Base-by-base conservation (phyloP, 176 grass and related monocot genomes). In the Oryza punctata region DNA sequence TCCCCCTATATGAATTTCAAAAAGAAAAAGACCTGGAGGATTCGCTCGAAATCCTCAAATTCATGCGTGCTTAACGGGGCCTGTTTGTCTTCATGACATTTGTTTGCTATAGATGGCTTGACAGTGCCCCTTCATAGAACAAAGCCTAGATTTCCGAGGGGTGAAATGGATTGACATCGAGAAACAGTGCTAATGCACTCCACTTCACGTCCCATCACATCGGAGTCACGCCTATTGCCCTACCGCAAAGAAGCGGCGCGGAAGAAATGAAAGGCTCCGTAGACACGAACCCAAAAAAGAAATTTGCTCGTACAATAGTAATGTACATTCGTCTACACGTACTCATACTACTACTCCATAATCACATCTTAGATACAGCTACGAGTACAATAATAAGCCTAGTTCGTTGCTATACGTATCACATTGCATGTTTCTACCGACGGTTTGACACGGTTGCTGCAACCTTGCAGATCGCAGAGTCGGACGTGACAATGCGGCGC, bases 271-370 rank as follows among this genome's bases (percentile, higher is more conserved):
- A 76, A 81, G 71, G 23, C 50, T 10, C 11, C 24, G 1, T 10
- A 15, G 40, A 52, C 52, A 32, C 6, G 18, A 65, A 65, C 29
- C 30, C 52, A 29, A 32, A 52, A 81, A 89, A 72, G 81, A 69
- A 64, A 54, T 21, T 54, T 21, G 6, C 14, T 16, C 15, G 16
- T 54, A 21, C 50, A 50, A 6, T 21, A 23, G 29, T 81, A 85
- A 89, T 89, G 57, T 89, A 81, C 82, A 84, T 13, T 24, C 24
- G 44, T 65, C 26, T 63, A 44, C 30, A 46, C 9, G 18, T 81
- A 64, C 61, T 50, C 76, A 80, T 19, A 52, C 15, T 38, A 38
- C 37, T 8, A 0, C 37, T 19, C 45, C 45, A 70, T 60, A 60
- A 74, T 47, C 60, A 24, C 59, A 74, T 68, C 28, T 29, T 76